Base-by-base conservation (phyloP, 2,329 filamentous ascomycete genomes). In the Epichloe typhina region DNA sequence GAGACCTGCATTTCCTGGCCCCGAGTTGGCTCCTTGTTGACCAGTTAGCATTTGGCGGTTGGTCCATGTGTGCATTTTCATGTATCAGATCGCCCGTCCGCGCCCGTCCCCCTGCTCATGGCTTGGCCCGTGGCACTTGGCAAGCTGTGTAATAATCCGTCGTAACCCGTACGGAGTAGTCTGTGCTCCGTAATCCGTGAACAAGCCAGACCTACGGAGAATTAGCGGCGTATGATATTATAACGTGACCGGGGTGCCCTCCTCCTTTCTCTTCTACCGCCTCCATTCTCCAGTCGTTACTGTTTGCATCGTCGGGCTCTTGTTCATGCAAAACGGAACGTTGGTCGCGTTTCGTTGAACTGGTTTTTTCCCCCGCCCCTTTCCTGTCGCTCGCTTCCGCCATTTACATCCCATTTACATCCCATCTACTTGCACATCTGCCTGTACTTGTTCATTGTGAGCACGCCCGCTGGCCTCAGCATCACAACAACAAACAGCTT, bases 121-220 rank as follows among this genome's bases (percentile, higher is more conserved):
- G 49, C 21, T 44, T 46, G 43, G 43, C 36, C 49, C n/a, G 49
- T 46, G 49, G 37, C 42, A 46, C 48, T 38, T 26, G 33, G 31
- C 11, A 3, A 31, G 9, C 26, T 31, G 26, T 26, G 17, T 19
- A 19, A 19, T 19, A 23, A 23, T 23, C 21, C 5, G 21, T 23
- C 23, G 23, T 23, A 2, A 6, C 0, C 23, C 23, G 23, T 26
- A 7, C 17, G 17, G 17, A 19, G 17, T 19, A 19, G 17, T 19
- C 17, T 19, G 17, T 19, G 2, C 4, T 21, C 21, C 21, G 23
- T 26, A 7, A 2, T 1, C 21, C 21, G 21, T 26, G 7, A 2
- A 31, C 23, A 6, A 23, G 23, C 26, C 26, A 31, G 26, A 31
- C 39, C n/a, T 38, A n/a, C 33, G 13, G 11, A 23, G 43, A 13